A percentile compares a stretch with the other conserved stretches of the same genome.
phyloP scores from a whole-genome alignment of 768 basidiomycete genomes.

The Pulveroboletus sp. region DNA sequence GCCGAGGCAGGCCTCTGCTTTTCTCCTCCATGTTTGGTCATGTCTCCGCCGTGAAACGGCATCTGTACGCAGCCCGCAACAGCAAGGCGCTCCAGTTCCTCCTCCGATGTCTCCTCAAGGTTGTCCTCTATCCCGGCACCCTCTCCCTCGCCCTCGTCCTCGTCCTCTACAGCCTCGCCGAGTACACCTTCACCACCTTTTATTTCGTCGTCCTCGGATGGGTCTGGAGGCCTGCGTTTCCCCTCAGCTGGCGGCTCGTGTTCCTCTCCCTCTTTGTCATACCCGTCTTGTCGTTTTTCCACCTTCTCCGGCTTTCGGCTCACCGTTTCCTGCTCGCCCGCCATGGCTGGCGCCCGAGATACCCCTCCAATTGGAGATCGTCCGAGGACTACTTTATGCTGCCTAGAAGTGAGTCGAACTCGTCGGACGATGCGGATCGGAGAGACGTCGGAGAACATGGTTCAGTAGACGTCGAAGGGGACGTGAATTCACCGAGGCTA shows the following conservation, averaged over 20 bases:
- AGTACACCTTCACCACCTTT: slow-evolving; percentile 3
- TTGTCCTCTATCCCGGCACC: not conserved
- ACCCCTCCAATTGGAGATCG: not conserved
- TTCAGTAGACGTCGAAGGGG: not conserved
- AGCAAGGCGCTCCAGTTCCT: not conserved
- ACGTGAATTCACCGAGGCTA: not conserved
- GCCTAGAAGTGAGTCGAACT: slow-evolving; percentile 1
- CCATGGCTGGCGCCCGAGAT: not conserved
- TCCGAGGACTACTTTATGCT: slow-evolving; percentile 13
- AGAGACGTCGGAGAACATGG: not conserved
- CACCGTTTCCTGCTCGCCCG: not conserved
- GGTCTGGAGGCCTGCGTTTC: slow-evolving; percentile 20
- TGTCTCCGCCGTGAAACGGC: not conserved
- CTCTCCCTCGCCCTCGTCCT: not conserved
- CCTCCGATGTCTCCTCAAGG: not conserved
- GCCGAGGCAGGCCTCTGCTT: too few relatives aligned
- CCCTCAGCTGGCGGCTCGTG: slow-evolving; percentile 16
- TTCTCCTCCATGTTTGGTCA: slow-evolving; percentile 8
- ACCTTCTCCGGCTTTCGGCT: slow-evolving; percentile 2
- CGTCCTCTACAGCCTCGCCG: slow-evolving; percentile 8
- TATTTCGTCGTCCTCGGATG: slow-evolving; percentile 1
- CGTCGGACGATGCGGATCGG: slow-evolving; percentile 1
- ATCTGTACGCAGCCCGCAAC: not conserved
- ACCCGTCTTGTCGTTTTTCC: slow-evolving; percentile 11
- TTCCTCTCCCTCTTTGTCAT: slow-evolving; percentile 13